Evolutionary conservation across 2,329 filamentous ascomycete species (phyloP), one percentile per base, ranked within the genome.

Genomic region (Alternaria panax): DNA sequence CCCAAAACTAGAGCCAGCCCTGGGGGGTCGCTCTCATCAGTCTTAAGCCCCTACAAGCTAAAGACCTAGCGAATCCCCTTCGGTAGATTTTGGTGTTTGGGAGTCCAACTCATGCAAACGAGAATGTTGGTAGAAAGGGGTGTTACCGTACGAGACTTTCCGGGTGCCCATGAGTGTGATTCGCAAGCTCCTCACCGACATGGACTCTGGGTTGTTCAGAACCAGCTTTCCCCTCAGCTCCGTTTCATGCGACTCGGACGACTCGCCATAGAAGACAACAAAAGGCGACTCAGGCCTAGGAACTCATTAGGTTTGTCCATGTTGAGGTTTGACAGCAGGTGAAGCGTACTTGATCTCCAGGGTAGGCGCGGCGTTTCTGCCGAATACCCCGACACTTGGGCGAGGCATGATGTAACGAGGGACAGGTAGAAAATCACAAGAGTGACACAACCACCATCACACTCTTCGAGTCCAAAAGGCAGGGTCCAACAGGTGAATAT

Each of bases 201-300:
- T 82, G 56, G 80, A 76, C 63, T 83, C 82, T 20, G 80, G 75
- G 57, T 80, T 79, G 55, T 76, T 81, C 67, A 84, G 75, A 57
- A 82, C 71, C 65, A 84, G 76, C 54, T 78, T 78, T 42, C 82
- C 82, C 51, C 75, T 77, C 60, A 84, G 77, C 68, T 81, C 81
- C 62, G 80, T 74, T 28, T 75, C 69, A 53, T 79, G 74, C 40
- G 80, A 78, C 63, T 83, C 81, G 51, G 81, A 79, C 56, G 81
- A 76, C 65, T 79, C 76, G 68, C 82, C 82, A 64, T 82, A 77
- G 72, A 83, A 83, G 62, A 84, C 81, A 27, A 84, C 79, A 66
- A 83, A 83, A 20, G 80, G 78, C 30, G 78, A 79, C 59, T 81
- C 78, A 34, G 82, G 82, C 58, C 79, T 81, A 57, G 18, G 18